phyloP scores from a whole-genome alignment of 2,329 filamentous ascomycete genomes.

The Esteya vermicola region DNA sequence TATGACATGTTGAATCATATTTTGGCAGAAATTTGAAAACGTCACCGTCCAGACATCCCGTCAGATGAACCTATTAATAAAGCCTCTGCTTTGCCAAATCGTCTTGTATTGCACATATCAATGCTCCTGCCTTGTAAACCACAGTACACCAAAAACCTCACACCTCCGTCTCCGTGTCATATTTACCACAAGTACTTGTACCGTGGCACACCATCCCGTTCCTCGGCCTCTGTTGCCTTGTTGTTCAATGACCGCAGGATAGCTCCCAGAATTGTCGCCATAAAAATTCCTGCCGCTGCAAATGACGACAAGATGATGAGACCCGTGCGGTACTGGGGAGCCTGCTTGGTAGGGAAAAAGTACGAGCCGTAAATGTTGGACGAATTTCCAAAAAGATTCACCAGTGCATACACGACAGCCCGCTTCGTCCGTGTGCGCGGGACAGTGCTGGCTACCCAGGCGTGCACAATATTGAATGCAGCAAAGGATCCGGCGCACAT shows the following conservation, averaged over 20 bases:
- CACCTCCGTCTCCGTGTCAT: too few species aligned
- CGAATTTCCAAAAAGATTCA: background rate
- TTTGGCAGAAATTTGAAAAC: too few species aligned
- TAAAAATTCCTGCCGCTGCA: background rate
- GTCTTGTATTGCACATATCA: too few species aligned
- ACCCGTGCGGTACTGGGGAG: background rate
- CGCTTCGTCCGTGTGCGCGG: background rate
- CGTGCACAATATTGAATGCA: background rate
- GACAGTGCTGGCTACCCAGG: background rate
- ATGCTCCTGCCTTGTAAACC: too few species aligned
- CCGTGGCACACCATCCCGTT: background rate
- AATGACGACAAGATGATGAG: background rate
- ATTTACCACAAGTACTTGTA: background rate
- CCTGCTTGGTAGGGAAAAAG: background rate
- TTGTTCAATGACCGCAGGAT: background rate
- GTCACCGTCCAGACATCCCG: too few species aligned
- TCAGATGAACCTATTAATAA: too few species aligned
- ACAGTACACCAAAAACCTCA: too few species aligned
- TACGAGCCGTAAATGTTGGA: background rate
- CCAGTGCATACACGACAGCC: background rate
- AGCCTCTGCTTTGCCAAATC: too few species aligned
- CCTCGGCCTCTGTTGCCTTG: background rate
- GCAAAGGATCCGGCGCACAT: background rate
- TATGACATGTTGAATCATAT: too few species aligned
- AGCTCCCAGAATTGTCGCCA: background rate